Evolutionary conservation across 345 rosid species (phyloP).

Genomic region (Moricandia arvensis): DNA sequence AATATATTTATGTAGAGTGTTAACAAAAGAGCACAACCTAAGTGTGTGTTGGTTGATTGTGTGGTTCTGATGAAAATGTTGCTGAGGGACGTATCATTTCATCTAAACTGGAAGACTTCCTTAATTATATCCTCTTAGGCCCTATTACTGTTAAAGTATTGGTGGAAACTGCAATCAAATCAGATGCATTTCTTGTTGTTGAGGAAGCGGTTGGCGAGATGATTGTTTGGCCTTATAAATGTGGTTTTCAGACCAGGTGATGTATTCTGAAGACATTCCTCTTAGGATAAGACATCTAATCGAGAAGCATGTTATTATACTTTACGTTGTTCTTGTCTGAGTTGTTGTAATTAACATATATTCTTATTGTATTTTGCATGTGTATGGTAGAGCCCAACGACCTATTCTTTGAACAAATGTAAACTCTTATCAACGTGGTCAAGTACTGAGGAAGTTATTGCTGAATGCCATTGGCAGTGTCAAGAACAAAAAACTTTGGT

Average conservation of each 20-base stretch:
- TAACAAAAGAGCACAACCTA: not conserved
- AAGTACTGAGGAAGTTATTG: too few species aligned
- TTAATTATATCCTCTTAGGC: not conserved
- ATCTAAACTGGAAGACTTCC: not conserved
- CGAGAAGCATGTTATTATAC: too few species aligned
- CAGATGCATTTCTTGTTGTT: too few species aligned
- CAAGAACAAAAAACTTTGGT: too few species aligned
- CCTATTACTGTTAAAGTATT: not conserved
- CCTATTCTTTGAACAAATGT: not conserved
- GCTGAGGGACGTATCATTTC: not conserved
- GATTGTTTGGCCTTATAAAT: not conserved
- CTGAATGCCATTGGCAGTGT: too few species aligned
- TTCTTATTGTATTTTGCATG: not conserved
- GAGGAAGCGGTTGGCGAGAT: not conserved
- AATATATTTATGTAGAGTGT: not conserved
- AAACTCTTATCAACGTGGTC: not conserved
- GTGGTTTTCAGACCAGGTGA: not conserved
- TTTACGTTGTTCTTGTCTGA: not conserved
- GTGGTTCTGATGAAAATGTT: not conserved
- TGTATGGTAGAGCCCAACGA: not conserved
- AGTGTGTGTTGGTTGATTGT: not conserved
- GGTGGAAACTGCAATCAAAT: too few species aligned
- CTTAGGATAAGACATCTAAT: too few species aligned
- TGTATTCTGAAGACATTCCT: not conserved
- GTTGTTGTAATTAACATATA: not conserved